Evolutionary conservation across 768 basidiomycete genomes (phyloP).

Genomic region (Lyophyllum atratum): DNA sequence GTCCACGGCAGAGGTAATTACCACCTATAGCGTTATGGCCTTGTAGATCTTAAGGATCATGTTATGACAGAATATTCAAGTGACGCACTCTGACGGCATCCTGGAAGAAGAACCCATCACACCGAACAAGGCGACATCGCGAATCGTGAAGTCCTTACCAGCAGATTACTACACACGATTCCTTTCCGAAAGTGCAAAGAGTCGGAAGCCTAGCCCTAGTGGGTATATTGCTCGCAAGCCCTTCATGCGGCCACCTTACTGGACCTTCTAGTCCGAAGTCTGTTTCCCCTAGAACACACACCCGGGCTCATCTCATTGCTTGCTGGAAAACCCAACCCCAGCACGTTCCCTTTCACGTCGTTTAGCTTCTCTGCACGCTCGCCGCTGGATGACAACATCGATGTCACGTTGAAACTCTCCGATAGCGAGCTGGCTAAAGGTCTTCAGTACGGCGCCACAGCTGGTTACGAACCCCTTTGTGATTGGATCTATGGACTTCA

Average conservation of each 20-base stretch:
- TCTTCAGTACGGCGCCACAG: conserved; percentile 77
- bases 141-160: conserved; percentile 40
- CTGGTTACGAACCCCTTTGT: conserved; percentile 62
- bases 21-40: no score
- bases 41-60: no score
- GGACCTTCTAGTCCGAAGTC: conserved; percentile 51
- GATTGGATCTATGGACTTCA: conserved; percentile 78
- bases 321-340: conserved; percentile 89
- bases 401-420: conserved; percentile 52
- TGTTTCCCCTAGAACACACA: conserved; percentile 77
- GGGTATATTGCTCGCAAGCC: conserved; percentile 21
- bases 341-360: conserved; percentile 89
- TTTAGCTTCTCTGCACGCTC: conserved; percentile 66
- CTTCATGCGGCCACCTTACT: neutral
- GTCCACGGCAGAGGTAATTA: no score
- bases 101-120: neutral
- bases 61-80: neutral
- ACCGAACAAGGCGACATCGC: neutral
- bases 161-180: conserved; percentile 57
- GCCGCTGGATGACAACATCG: conserved; percentile 43
- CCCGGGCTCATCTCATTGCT: conserved; percentile 82
- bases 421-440: conserved; percentile 61
- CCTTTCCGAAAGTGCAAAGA: conserved; percentile 63
- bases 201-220: conserved; percentile 67
- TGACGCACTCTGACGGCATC: neutral